Evolutionary conservation across 2,329 filamentous ascomycete species (phyloP), one percentile per base, ranked within the genome.

Genomic region (Phaeophleospora eucalypticola): DNA sequence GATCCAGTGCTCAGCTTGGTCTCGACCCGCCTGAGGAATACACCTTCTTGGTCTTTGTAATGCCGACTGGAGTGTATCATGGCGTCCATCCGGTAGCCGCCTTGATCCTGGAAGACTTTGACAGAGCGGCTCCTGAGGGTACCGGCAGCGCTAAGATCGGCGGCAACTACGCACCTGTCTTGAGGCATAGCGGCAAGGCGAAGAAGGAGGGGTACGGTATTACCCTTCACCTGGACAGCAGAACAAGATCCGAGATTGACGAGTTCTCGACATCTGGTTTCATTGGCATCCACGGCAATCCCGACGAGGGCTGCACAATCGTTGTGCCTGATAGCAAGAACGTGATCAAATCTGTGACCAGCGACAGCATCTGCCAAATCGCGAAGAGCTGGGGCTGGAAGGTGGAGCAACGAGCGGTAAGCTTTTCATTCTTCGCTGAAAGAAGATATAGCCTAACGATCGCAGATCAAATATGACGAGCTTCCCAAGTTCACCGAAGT

Each of bases 201-300:
- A 75, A 84, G 48, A 72, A 75, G 15, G 80, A 88, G 49, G 91
- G 91, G 24, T 97, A 80, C 63, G 90, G 88, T n/a, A 97, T 97
- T 63, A 97, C 91, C 2, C 75, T 97, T 61, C 91, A 97, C 67
- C 74, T 97, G 45, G 93, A 97, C 70, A 93, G 87, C 66, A 83
- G 83, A 62, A 87, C 81, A 8, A 80, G 90, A 58, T 84, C 81
- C 49, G 89, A 94, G 66, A 81, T 98, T 52, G 91, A 98, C 63
- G 91, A 98, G 76, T 98, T 97, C 66, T 93, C 86, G 57, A 97
- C 93, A 0, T 90, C 85, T 53, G 91, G 89, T 1, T 97, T 98
- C 68, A 86, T 97, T 54, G 93, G 89, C 3, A 85, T 87, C 4
- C 73, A 82, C 36, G 79, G 76, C 3, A 75, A 76, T 2, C 56